phyloP scores from a whole-genome alignment of 2,329 filamentous ascomycete genomes.

The Talaromyces rugulosus region DNA sequence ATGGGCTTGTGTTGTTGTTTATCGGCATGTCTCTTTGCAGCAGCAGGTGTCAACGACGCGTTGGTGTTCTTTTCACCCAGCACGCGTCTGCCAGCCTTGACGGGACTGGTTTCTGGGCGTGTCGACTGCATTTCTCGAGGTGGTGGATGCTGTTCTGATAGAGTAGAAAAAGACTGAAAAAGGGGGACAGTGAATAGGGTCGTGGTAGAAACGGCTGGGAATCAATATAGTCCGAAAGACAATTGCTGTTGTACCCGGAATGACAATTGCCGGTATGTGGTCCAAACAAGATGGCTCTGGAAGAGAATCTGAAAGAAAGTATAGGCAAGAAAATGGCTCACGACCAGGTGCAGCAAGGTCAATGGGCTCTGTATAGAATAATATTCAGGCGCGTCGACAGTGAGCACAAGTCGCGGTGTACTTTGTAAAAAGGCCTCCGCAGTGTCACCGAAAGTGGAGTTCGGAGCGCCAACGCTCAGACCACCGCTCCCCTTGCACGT shows the following conservation, averaged over 20 bases:
- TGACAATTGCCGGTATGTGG: neutral
- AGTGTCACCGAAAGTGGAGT: slow-evolving; percentile 14
- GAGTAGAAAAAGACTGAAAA: neutral
- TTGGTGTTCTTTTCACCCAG: slow-evolving; percentile 40
- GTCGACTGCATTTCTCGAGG: slow-evolving; percentile 19
- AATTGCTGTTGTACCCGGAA: neutral
- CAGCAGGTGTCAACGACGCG: slow-evolving; percentile 33
- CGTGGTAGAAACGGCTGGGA: neutral
- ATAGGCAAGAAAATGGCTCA: neutral
- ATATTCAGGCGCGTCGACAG: slow-evolving; percentile 8
- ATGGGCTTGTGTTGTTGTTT: slow-evolving; percentile 19
- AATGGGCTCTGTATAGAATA: neutral
- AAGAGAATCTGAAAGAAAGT: neutral
- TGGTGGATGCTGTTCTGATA: neutral
- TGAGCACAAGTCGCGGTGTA: slow-evolving; percentile 13
- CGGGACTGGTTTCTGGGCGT: slow-evolving; percentile 25
- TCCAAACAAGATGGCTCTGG: neutral
- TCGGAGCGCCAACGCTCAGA: slow-evolving; percentile 8
- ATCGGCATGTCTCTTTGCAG: slow-evolving; percentile 17
- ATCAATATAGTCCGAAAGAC: neutral
- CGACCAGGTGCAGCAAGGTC: neutral
- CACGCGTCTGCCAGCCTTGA: slow-evolving; percentile 35
- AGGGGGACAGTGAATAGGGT: neutral
- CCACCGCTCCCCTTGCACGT: slow-evolving; percentile 13
- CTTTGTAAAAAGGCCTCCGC: slow-evolving; percentile 11